These are phyloP conservation scores for Candida incommunis DNA, from an alignment of 805 yeast genomes.

Conservation along the genomic window DNA sequence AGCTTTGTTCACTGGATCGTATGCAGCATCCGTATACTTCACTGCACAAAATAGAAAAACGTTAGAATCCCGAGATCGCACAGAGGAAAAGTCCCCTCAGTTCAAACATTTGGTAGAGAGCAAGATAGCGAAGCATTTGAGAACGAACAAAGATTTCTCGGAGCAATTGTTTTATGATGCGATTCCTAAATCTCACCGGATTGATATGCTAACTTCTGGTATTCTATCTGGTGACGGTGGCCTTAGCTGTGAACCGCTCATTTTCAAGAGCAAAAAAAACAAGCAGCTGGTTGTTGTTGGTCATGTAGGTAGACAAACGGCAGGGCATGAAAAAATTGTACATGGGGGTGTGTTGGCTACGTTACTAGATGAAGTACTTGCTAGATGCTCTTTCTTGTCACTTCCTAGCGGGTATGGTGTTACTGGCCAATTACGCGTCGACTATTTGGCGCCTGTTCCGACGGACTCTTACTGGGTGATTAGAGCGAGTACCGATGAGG, in stretches of 20 bases:
- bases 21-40: not conserved
- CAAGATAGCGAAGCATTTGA: constrained; percentile 12
- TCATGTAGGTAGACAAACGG: constrained; percentile 49
- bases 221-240: constrained; percentile 52
- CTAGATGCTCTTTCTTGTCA: constrained; percentile 52
- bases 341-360: constrained; percentile 75
- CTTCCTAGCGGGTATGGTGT: constrained; percentile 72
- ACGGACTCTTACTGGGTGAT: constrained; percentile 50
- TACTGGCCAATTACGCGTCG: constrained; percentile 54
- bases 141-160: constrained; percentile 10
- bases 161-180: constrained; percentile 17
- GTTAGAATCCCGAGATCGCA: not conserved
- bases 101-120: constrained; percentile 9
- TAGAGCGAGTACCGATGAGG: constrained; percentile 44
- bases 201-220: constrained; percentile 35
- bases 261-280: constrained; percentile 35
- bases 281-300: constrained; percentile 48
- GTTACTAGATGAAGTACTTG: constrained; percentile 64
- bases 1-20: not conserved
- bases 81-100: constrained; percentile 1
- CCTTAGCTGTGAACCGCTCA: constrained; percentile 63
- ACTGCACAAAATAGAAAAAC: not conserved
- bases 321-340: constrained; percentile 28
- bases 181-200: constrained; percentile 12
- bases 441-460: constrained; percentile 31